Conservation (phyloP, 1,139 yeast genomes). For the Kurtzmaniella quercitrusa region DNA sequence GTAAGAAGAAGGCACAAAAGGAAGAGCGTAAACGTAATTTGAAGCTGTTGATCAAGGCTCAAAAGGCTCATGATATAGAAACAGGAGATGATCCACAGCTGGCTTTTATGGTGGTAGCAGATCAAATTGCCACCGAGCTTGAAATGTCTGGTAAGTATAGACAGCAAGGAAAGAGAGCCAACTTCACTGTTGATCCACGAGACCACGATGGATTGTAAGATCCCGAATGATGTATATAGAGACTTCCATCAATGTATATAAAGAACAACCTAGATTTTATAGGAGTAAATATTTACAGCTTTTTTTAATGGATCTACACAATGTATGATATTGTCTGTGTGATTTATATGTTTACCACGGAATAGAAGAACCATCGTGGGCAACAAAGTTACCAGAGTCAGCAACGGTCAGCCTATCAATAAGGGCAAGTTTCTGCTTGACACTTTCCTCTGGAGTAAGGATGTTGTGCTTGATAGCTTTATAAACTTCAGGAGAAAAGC, state of each 20-base stretch:
- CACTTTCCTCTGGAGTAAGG: constrained; percentile 11
- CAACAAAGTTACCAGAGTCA: constrained; percentile 9
- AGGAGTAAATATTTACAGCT: too few species aligned
- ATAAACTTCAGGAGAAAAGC: neutral
- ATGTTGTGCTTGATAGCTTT: neutral
- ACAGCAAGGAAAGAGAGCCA: constrained; percentile 28
- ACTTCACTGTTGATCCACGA: constrained; percentile 16
- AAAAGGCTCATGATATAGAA: constrained; percentile 13
- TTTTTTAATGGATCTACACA: neutral
- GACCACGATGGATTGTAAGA: constrained; percentile 21
- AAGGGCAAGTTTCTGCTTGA: constrained; percentile 2
- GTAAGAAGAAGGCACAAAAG: constrained; percentile 38
- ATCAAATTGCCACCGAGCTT: constrained; percentile 32
- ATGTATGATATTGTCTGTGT: neutral
- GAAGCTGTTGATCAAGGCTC: constrained; percentile 34
- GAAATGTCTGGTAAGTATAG: constrained; percentile 32
- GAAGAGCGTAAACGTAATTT: constrained; percentile 39
- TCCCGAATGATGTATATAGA: constrained; percentile 4
- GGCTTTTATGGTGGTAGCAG: constrained; percentile 25
- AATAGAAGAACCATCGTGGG: constrained; percentile 10
- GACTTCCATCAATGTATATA: neutral
- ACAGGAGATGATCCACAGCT: constrained; percentile 29
- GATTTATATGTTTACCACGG: constrained; percentile 1
- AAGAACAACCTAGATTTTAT: too few species aligned
- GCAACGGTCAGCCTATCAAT: constrained; percentile 5